A percentile compares a stretch with the other conserved stretches of the same genome.
These are phyloP conservation scores for Fomitopsis betulina DNA, from an alignment of 1,284 basidiomycete species.

Conservation along the genomic window DNA sequence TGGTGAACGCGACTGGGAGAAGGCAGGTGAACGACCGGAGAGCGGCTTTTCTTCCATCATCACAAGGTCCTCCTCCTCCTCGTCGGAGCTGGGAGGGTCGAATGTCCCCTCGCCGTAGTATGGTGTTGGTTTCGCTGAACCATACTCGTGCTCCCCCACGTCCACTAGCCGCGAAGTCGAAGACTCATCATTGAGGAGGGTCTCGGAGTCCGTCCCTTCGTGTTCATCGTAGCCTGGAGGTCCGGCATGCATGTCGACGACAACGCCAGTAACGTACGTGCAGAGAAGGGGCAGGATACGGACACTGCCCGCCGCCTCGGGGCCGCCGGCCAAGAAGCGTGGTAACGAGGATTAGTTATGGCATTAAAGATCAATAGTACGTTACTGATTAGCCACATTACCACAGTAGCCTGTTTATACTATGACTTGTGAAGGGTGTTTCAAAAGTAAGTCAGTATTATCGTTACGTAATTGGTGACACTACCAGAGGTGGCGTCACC, in stretches of 20 bases:
- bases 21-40: no score
- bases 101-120: conserved; percentile 73
- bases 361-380: no score
- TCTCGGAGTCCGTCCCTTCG: conserved; percentile 12
- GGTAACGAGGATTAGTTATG: no score
- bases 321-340: no score
- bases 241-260: conserved; percentile 12
- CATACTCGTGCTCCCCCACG: not conserved
- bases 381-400: not conserved
- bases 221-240: conserved; percentile 17
- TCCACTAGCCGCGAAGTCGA: conserved; percentile 4
- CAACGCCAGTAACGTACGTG: not conserved
- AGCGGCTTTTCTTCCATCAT: conserved; percentile 22
- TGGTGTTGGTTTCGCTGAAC: conserved; percentile 25
- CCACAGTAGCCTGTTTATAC: not conserved
- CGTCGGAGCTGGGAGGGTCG: conserved; percentile 67
- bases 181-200: not conserved
- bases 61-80: conserved; percentile 51
- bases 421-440: no score
- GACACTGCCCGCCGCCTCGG: no score
- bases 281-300: not conserved
- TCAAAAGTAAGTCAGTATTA: not conserved
- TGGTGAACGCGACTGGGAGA: no score
- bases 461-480: not conserved
- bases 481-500: not conserved